phyloP scores from a whole-genome alignment of 108 stramenopile genomes.

The Skeletonema grethae region DNA sequence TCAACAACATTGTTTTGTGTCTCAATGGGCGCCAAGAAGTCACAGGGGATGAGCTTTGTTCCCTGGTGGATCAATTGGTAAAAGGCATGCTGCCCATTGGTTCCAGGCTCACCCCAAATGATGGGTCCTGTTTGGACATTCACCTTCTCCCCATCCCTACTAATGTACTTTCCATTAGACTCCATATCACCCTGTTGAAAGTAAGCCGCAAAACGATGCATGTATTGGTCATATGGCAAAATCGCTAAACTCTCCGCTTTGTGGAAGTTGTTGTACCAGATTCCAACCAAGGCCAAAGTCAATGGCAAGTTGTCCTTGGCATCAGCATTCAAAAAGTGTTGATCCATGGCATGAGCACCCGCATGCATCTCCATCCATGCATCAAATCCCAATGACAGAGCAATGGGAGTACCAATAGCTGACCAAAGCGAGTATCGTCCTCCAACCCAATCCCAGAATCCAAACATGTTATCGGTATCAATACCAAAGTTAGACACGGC shows the following conservation, averaged over 20 bases:
- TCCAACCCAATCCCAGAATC: slow-evolving; percentile 85
- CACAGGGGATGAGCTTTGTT: slow-evolving; percentile 56
- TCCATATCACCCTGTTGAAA: slow-evolving; percentile 91
- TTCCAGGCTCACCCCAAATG: slow-evolving; percentile 84
- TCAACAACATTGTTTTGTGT: slow-evolving; percentile 54
- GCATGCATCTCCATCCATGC: slow-evolving; percentile 66
- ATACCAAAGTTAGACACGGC: slow-evolving; percentile 89
- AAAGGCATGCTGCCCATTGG: slow-evolving; percentile 87
- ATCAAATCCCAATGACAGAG: slow-evolving; percentile 52
- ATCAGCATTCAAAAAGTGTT: slow-evolving; percentile 74
- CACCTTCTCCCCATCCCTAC: slow-evolving; percentile 41
- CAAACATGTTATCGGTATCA: slow-evolving; percentile 90
- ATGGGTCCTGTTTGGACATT: slow-evolving; percentile 51
- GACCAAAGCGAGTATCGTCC: slow-evolving; percentile 57
- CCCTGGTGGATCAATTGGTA: slow-evolving; percentile 90
- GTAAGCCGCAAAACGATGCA: slow-evolving; percentile 87
- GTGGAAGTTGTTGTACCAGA: slow-evolving; percentile 88
- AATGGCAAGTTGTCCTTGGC: slow-evolving; percentile 75
- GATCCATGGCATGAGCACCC: slow-evolving; percentile 83
- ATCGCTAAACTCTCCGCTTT: slow-evolving; percentile 70
- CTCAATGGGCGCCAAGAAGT: slow-evolving; percentile 62
- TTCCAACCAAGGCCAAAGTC: slow-evolving; percentile 75
- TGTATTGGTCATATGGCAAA: slow-evolving; percentile 85
- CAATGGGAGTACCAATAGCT: slow-evolving; percentile 56
- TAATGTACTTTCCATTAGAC: slow-evolving; percentile 77